These are phyloP conservation scores for Amanita rimosa DNA, from an alignment of 768 basidiomycete genomes.

Conservation along the genomic window DNA sequence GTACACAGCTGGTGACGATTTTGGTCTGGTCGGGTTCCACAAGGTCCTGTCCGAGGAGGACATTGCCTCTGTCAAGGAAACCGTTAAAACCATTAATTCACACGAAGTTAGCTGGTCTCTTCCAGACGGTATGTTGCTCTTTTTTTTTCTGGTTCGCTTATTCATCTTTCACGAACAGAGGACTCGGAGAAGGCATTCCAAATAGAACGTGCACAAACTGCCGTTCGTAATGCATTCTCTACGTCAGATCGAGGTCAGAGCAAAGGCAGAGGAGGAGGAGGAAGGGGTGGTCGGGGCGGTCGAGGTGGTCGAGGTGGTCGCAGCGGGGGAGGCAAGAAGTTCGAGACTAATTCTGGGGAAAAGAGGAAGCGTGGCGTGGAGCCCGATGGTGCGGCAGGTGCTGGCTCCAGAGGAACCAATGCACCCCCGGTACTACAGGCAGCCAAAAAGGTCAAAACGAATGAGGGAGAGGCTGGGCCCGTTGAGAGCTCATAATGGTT, in stretches of 20 bases:
- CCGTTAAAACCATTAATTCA: conserved; percentile 52
- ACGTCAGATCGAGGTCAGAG: conserved; percentile 16
- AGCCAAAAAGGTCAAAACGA: conserved; percentile 34
- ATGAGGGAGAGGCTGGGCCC: conserved; percentile 18
- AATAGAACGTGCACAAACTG: conserved; percentile 60
- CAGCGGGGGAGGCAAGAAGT: conserved; percentile 34
- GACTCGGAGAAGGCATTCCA: conserved; percentile 64
- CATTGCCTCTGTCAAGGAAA: conserved; percentile 54
- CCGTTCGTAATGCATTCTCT: conserved; percentile 41
- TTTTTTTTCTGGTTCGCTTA: neutral
- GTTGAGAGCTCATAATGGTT: neutral
- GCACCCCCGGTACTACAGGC: conserved; percentile 41
- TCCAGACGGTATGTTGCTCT: conserved; percentile 35
- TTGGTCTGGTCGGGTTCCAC: conserved; percentile 49
- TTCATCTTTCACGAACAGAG: conserved; percentile 28
- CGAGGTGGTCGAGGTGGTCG: conserved; percentile 20
- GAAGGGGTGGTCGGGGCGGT: conserved; percentile 14
- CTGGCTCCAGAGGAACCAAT: conserved; percentile 49
- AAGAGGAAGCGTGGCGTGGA: conserved; percentile 72
- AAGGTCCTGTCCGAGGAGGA: conserved; percentile 65
- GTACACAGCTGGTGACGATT: conserved; percentile 31
- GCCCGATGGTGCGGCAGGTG: conserved; percentile 66
- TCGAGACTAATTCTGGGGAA: conserved; percentile 45
- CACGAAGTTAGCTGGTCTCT: conserved; percentile 55
- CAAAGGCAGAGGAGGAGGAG: conserved; percentile 15